A percentile compares a stretch with the other conserved stretches of the same genome.
Evolutionary conservation across 164 flowering plant species (phyloP).

Genomic region (Malania oleifera): DNA sequence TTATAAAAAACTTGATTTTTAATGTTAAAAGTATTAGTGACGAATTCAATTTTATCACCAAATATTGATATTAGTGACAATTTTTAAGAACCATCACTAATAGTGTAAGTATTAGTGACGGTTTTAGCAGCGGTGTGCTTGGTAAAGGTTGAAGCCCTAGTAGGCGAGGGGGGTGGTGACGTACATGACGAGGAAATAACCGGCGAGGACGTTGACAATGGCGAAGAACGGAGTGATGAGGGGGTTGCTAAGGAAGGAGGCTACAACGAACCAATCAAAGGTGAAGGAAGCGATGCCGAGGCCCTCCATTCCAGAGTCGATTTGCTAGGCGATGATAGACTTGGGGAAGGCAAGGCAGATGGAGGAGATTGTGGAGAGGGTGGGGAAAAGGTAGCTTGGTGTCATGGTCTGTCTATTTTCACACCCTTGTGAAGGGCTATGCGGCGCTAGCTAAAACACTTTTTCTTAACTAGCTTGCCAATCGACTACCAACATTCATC

Average conservation of each 20-base stretch:
- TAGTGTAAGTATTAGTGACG: too few species aligned
- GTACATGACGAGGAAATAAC: constrained; percentile 3
- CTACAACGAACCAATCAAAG: constrained; percentile 13
- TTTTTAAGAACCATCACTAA: too few species aligned
- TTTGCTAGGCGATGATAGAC: constrained; percentile 16
- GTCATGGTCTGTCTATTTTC: too few species aligned
- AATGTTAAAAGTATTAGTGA: too few species aligned
- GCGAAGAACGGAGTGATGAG: constrained; percentile 15
- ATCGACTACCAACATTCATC: too few species aligned
- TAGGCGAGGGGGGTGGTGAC: constrained; percentile 8
- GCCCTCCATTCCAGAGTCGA: constrained; percentile 14
- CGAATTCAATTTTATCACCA: too few species aligned
- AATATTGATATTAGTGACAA: too few species aligned
- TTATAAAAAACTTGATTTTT: too few species aligned
- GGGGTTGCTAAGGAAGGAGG: constrained; percentile 15
- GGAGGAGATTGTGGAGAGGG: constrained; percentile 13
- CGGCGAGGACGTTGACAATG: constrained; percentile 14
- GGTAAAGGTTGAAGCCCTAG: constrained; percentile 15
- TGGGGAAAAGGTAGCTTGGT: constrained; percentile 14
- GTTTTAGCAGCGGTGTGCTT: constrained; percentile 7
- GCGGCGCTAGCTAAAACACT: too few species aligned
- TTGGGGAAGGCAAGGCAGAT: constrained; percentile 15
- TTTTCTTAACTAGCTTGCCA: too few species aligned
- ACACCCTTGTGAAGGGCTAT: too few species aligned
- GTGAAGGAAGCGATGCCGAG: constrained; percentile 14